Evolutionary conservation across 2,329 filamentous ascomycete genomes (phyloP).

Genomic region (Xylaria sp.): DNA sequence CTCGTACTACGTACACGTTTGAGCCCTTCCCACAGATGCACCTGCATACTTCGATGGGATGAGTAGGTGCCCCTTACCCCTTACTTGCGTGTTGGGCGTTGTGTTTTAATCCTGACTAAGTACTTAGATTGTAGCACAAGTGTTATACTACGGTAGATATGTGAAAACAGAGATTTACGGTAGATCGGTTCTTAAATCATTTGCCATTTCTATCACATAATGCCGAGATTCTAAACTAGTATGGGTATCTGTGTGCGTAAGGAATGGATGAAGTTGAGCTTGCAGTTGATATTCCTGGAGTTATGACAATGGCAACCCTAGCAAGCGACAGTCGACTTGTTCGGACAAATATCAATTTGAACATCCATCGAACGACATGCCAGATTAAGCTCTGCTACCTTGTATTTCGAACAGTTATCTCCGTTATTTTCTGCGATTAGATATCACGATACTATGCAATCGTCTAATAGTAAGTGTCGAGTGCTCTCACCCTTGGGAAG

Average conservation of each 20-base stretch:
- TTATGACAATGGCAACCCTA: slow-evolving; percentile 1
- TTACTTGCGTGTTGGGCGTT: too few species aligned
- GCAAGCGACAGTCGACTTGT: background rate
- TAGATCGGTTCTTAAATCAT: background rate
- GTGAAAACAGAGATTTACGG: too few species aligned
- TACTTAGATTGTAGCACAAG: too few species aligned
- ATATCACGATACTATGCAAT: slow-evolving; percentile 12
- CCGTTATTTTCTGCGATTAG: background rate
- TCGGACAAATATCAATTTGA: background rate
- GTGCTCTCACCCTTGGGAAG: slow-evolving; percentile 54
- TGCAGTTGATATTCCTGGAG: slow-evolving; percentile 2
- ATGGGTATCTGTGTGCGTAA: background rate
- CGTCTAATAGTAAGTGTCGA: slow-evolving; percentile 29
- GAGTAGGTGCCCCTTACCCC: background rate
- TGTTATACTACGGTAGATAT: too few species aligned
- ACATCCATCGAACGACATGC: slow-evolving; percentile 6
- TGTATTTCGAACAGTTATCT: slow-evolving; percentile 1
- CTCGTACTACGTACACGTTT: background rate
- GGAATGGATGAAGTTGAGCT: background rate
- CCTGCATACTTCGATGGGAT: background rate
- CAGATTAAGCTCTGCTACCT: slow-evolving; percentile 5
- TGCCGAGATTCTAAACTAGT: background rate
- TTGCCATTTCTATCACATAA: background rate
- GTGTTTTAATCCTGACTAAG: too few species aligned
- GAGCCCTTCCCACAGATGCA: too few species aligned